These are phyloP conservation scores for Colletotrichum sp. DNA, from an alignment of 2,329 filamentous ascomycete species.

Conservation along the genomic window DNA sequence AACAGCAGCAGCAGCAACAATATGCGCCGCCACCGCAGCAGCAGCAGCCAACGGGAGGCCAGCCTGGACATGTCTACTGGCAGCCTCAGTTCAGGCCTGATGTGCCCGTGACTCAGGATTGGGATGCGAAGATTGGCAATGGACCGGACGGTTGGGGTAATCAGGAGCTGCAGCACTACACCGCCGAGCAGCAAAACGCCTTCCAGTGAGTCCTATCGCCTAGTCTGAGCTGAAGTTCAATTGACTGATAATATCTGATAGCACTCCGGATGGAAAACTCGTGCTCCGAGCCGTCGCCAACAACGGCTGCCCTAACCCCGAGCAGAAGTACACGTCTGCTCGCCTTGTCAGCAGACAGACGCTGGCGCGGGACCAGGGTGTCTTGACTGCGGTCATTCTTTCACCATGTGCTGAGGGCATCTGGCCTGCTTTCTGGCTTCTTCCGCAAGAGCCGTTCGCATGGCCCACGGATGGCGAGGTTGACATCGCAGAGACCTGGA, in stretches of 20 bases:
- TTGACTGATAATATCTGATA: constrained; percentile 13
- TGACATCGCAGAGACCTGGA: constrained; percentile 68
- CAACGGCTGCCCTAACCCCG: constrained; percentile 32
- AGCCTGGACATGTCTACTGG: constrained; percentile 49
- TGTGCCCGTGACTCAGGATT: constrained; percentile 52
- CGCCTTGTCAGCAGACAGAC: constrained; percentile 59
- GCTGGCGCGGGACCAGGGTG: constrained; percentile 55
- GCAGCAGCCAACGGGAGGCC: not conserved
- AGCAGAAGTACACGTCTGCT: constrained; percentile 57
- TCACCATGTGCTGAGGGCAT: constrained; percentile 61
- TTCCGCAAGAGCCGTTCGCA: constrained; percentile 60
- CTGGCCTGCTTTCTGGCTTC: constrained; percentile 68
- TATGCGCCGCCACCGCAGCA: constrained; percentile 20
- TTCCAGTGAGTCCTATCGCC: constrained; percentile 48
- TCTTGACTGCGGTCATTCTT: constrained; percentile 53
- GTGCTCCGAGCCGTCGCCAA: constrained; percentile 56
- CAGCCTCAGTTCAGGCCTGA: constrained; percentile 52
- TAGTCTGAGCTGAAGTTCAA: not conserved
- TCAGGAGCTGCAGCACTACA: constrained; percentile 64
- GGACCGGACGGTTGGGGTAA: constrained; percentile 68
- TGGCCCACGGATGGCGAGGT: constrained; percentile 67
- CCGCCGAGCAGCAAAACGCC: constrained; percentile 50
- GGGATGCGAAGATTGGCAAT: constrained; percentile 58
- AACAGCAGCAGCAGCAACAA: constrained; percentile 21
- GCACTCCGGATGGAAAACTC: constrained; percentile 53